Base-by-base conservation (phyloP, 2,329 filamentous ascomycete genomes). In the Didymella arachidicola region DNA sequence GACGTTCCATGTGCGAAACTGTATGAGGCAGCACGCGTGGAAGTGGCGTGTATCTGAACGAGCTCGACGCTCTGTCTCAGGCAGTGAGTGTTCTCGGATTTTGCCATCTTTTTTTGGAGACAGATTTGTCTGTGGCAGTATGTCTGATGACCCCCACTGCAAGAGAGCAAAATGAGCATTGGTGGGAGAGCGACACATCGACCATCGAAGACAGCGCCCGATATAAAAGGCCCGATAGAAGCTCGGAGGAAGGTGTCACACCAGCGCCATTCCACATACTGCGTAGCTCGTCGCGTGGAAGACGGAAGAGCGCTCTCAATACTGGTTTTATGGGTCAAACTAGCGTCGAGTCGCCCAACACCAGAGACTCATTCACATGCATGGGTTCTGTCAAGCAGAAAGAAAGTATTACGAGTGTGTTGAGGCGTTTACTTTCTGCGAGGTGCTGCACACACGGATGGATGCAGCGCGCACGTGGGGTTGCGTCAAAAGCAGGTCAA, bases 251-350 rank as follows among this genome's bases (percentile, higher is more conserved):
- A 58, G 26, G 45, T 60, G 41, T 56, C 45, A 44, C 30, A 43
- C 41, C 41, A 36, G 30, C 39, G 25, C 57, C 57, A 52, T 16
- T 22, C 52, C 52, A 30, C 10, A 29, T 54, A 27, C 26, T 53
- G 67, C 64, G 55, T 73, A 65, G 66, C 60, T 55, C 60, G 63
- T 73, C 72, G 73, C 73, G 74, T 75, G 74, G 73, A 75, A 72
- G 44, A 68, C 72, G 72, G 73, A 69, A 63, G 57, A 46, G 58
- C 41, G 41, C 59, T 63, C 59, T 47, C 54, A 27, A 47, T 68
- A 59, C 67, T 69, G 66, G 66, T 60, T 44, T 53, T 30, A 53
- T 50, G 59, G 62, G 63, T 57, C 62, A 52, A 36, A 56, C 45
- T 62, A 61, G 59, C 41, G 49, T 61, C 42, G 30, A 29, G 47